A percentile compares a stretch with the other conserved stretches of the same genome.
phyloP scores from a whole-genome alignment of 2,329 filamentous ascomycete genomes.

The Parastagonospora avenae region DNA sequence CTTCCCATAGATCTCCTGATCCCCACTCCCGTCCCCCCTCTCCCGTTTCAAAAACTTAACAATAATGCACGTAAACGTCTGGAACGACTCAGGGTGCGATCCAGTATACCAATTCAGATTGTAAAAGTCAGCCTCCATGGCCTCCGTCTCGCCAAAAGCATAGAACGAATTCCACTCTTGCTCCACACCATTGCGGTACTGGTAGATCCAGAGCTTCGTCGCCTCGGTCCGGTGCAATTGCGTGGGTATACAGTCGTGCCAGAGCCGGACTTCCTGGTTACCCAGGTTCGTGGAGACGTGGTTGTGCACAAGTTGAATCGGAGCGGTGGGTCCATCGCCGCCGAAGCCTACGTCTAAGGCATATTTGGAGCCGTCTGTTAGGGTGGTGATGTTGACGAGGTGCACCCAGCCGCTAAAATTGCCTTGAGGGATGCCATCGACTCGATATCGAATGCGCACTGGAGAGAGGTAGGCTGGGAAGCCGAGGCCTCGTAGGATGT shows the following conservation, averaged over 20 bases:
- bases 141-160: slow-evolving; percentile 49
- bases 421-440: slow-evolving; percentile 40
- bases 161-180: slow-evolving; percentile 52
- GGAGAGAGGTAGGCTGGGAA: slow-evolving; percentile 62
- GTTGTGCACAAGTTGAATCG: slow-evolving; percentile 57
- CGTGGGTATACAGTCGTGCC: slow-evolving; percentile 56
- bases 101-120: slow-evolving; percentile 48
- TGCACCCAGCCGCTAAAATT: slow-evolving; percentile 62
- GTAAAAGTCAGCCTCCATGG: slow-evolving; percentile 47
- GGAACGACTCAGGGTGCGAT: slow-evolving; percentile 37
- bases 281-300: slow-evolving; percentile 57
- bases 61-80: slow-evolving; percentile 40
- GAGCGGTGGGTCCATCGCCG: slow-evolving; percentile 63
- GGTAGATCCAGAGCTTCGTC: slow-evolving; percentile 66
- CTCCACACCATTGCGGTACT: slow-evolving; percentile 53
- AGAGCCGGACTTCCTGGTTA: slow-evolving; percentile 61
- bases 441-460: slow-evolving; percentile 49
- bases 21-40: slow-evolving; percentile 36
- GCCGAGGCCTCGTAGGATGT: slow-evolving; percentile 58
- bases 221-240: slow-evolving; percentile 43
- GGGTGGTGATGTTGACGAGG: slow-evolving; percentile 65
- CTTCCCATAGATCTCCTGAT: slow-evolving; percentile 42
- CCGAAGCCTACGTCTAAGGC: slow-evolving; percentile 69
- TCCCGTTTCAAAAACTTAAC: slow-evolving; percentile 45
- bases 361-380: slow-evolving; percentile 57